Evolutionary conservation across 208 protist genomes (phyloP), one percentile per base, ranked within the genome.

Genomic region (Leishmania amazonensis): DNA sequence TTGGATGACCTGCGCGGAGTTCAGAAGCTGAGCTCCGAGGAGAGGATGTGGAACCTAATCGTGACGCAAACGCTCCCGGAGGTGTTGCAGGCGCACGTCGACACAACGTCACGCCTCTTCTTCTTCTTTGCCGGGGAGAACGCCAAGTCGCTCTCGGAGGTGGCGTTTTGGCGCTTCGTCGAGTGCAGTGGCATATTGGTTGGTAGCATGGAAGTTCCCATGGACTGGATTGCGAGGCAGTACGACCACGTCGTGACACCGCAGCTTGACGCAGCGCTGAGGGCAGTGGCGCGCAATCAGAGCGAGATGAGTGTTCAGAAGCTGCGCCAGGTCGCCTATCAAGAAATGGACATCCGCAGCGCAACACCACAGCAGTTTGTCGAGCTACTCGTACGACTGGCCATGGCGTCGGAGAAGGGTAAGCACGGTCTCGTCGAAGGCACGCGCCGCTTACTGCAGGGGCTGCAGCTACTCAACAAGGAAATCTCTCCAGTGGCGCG

Each of bases 231-330:
- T 8, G 76, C 89, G 15, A 71, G 84, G 62, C 88, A 94, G 31
- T 95, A 96, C 75, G 94, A 97, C 81, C 82, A 75, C 31, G 94
- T 97, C 0, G 85, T 87, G 49, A 96, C 94, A 24, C 94, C 94
- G 47, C 89, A 95, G 76, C 85, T 97, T 13, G 88, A 81, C 35
- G 80, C 85, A 28, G 85, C 88, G 13, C 42, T 96, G 19, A 86
- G 81, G 6, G 49, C 84, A 2, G 88, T 85, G 19, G 84, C 88
- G 3, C 87, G 87, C 17, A 87, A 86, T 35, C 87, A 93, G 68
- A 81, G 78, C 21, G 88, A 88, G 19, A 87, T 88, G 85, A 87
- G 85, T 58, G 75, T 80, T 53, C 71, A 86, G 79, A 89, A 88
- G 35, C 64, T 96, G 54, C 70, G 87, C 64, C 75, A 86, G 40